Conservation (phyloP, 495 filamentous ascomycete genomes). For the Penicillium paradoxum region DNA sequence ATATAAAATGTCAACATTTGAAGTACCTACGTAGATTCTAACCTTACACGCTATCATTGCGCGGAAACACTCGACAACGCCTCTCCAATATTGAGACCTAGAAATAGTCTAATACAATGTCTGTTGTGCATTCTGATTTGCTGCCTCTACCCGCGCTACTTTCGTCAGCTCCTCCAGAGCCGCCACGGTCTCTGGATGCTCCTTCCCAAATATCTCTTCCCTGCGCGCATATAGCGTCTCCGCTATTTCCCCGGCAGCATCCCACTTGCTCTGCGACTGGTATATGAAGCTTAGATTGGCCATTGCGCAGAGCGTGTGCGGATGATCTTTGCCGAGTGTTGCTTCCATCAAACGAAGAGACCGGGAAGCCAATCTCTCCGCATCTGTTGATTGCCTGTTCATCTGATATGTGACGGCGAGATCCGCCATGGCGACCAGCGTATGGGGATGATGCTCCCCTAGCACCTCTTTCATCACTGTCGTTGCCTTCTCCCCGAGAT, state of each 20-base stretch:
- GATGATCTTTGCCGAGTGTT: slow-evolving; percentile 32
- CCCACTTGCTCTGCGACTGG: slow-evolving; percentile 19
- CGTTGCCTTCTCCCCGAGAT: slow-evolving; percentile 21
- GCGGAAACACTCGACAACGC: not conserved
- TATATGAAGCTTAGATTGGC: slow-evolving; percentile 23
- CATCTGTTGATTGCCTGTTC: slow-evolving; percentile 21
- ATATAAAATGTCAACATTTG: too few relatives aligned
- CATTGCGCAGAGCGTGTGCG: slow-evolving; percentile 18
- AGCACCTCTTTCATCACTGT: slow-evolving; percentile 14
- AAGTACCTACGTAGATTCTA: too few relatives aligned
- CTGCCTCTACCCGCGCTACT: slow-evolving; percentile 13
- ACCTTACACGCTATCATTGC: too few relatives aligned
- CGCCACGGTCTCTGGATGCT: slow-evolving; percentile 27
- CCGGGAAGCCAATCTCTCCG: slow-evolving; percentile 16
- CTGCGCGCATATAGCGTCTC: slow-evolving; percentile 14
- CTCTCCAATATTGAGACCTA: not conserved
- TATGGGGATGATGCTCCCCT: slow-evolving; percentile 38
- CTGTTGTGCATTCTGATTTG: slow-evolving; percentile 9
- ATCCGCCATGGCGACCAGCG: slow-evolving; percentile 22
- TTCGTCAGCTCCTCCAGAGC: slow-evolving; percentile 14
- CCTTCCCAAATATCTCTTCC: slow-evolving; percentile 18
- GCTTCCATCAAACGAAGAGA: slow-evolving; percentile 16
- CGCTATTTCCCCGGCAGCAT: slow-evolving; percentile 19
- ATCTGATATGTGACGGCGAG: slow-evolving; percentile 22
- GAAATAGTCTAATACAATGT: slow-evolving; percentile 9